phyloP scores from a whole-genome alignment of 441 rosid species.

The Croton setiger region DNA sequence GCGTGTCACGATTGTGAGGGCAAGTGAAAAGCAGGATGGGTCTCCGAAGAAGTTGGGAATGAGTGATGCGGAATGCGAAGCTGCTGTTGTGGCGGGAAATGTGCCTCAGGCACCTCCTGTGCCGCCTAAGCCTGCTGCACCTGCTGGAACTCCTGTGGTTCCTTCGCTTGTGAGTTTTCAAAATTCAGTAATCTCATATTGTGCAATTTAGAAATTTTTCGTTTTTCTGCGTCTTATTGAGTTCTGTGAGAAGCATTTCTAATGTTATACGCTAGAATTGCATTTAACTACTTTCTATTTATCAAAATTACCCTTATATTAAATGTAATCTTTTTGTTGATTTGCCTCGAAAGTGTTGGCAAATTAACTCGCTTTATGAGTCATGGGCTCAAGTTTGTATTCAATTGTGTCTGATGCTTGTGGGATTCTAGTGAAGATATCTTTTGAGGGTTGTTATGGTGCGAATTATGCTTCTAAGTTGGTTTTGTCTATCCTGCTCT shows the following conservation, averaged over 20 bases:
- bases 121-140: conserved; percentile 72
- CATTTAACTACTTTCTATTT: too few relatives aligned
- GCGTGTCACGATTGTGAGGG: conserved; percentile 39
- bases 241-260: too few relatives aligned
- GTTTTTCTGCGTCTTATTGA: too few relatives aligned
- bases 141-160: conserved; percentile 77
- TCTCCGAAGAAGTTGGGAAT: conserved; percentile 54
- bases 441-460: neutral
- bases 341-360: neutral
- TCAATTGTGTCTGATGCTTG: neutral
- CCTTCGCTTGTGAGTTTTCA: conserved; percentile 57
- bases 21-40: conserved; percentile 45
- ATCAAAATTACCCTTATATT: too few relatives aligned
- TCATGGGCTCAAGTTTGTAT: neutral
- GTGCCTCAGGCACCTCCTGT: conserved; percentile 84
- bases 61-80: conserved; percentile 82
- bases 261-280: too few relatives aligned
- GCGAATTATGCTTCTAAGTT: neutral
- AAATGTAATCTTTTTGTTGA: neutral
- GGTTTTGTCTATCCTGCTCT: conserved; percentile 4
- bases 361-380: neutral
- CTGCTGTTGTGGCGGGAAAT: conserved; percentile 77
- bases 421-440: neutral
- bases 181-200: neutral
- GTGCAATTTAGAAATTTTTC: neutral